These are phyloP conservation scores for Zalaria obscura DNA, from an alignment of 2,329 filamentous ascomycete species.

Conservation along the genomic window DNA sequence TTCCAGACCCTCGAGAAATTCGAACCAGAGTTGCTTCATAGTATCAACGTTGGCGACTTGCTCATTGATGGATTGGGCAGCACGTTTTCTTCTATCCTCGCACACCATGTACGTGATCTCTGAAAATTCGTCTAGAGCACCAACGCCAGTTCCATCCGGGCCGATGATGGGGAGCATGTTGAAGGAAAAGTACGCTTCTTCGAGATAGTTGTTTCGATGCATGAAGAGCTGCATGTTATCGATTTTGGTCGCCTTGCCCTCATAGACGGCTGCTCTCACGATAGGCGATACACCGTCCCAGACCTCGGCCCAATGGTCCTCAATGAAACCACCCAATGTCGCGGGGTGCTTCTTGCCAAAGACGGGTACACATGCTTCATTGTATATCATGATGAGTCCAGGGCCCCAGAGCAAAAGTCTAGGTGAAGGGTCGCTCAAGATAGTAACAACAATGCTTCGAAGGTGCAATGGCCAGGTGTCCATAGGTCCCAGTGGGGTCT, in stretches of 20 bases:
- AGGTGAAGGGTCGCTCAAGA: constrained; percentile 17
- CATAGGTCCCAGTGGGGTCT: constrained; percentile 15
- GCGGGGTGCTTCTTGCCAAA: constrained; percentile 15
- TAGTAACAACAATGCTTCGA: constrained; percentile 10
- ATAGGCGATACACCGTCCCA: constrained; percentile 4
- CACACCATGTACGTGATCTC: constrained; percentile 5
- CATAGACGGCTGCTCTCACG: constrained; percentile 9
- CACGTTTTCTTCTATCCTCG: constrained; percentile 3
- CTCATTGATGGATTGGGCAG: constrained; percentile 4
- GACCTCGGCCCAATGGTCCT: constrained; percentile 5
- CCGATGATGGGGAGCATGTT: constrained; percentile 14
- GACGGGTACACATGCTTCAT: constrained; percentile 18
- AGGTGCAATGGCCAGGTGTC: constrained; percentile 12
- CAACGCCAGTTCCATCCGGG: constrained; percentile 3
- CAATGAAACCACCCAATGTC: constrained; percentile 7
- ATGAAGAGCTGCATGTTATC: constrained; percentile 10
- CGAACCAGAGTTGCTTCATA: constrained; percentile 5
- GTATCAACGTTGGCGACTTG: background rate
- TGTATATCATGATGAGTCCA: constrained; percentile 21
- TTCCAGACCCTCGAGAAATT: constrained; percentile 4
- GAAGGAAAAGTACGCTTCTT: constrained; percentile 17
- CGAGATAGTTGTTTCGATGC: constrained; percentile 12
- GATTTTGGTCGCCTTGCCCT: constrained; percentile 10
- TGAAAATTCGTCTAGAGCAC: constrained; percentile 5
- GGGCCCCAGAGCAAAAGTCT: constrained; percentile 16